Evolutionary conservation across 352 stramenopile genomes (phyloP).

Genomic region (Ophiocytium majus): DNA sequence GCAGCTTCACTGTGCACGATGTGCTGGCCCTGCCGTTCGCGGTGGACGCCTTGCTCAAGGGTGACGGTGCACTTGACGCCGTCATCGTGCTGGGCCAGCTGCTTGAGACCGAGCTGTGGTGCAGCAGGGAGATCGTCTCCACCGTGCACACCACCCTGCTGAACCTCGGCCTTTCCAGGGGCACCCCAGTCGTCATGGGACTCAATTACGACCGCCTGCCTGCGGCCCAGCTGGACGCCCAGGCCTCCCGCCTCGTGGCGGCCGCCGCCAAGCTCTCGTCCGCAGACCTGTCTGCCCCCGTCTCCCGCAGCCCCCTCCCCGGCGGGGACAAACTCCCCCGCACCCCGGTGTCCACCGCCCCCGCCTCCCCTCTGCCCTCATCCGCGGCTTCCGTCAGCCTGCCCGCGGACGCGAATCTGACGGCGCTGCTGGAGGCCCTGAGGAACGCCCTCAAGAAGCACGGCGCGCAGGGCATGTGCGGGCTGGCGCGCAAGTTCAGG

Average conservation of each 20-base stretch:
- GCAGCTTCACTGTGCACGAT: neutral
- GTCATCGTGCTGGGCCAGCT: conserved; percentile 18
- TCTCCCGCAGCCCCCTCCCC: too few species aligned
- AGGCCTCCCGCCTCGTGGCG: neutral
- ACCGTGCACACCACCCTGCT: neutral
- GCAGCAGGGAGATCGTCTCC: conserved; percentile 16
- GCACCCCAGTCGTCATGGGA: conserved; percentile 3
- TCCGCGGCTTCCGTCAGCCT: too few species aligned
- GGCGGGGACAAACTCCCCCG: neutral
- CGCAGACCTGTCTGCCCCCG: neutral
- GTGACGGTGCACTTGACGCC: neutral
- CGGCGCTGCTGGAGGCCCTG: conserved; percentile 28
- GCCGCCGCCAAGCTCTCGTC: neutral
- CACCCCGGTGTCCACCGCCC: neutral
- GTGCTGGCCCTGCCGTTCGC: conserved; percentile 16
- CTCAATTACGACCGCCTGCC: neutral
- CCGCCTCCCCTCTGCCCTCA: neutral
- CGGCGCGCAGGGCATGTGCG: conserved; percentile 70
- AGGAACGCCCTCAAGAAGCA: conserved; percentile 36
- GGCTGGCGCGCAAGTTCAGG: conserved; percentile 70
- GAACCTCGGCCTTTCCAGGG: neutral
- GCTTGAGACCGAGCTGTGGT: neutral
- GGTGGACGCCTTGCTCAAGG: neutral
- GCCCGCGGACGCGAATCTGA: conserved; percentile 2
- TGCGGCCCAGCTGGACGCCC: neutral